Percentiles rank a stretch among this genome's conserved stretches.
phyloP scores from a whole-genome alignment of 106 monocot species.

The Platanthera zijinensis region DNA sequence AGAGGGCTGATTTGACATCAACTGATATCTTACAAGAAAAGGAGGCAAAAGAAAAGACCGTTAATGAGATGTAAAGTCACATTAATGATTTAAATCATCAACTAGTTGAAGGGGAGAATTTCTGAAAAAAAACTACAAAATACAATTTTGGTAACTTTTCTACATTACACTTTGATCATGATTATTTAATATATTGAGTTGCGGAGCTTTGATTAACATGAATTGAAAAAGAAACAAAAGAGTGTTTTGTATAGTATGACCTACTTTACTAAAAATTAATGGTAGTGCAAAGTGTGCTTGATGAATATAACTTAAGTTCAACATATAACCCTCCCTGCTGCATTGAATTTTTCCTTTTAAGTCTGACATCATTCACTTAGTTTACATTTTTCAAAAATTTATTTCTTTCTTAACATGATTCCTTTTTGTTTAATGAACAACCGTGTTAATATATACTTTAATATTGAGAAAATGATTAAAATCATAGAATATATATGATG shows the following conservation, averaged over 20 bases:
- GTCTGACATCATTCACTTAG: too few species aligned
- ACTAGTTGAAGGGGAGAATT: conserved; percentile 58
- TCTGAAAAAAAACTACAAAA: conserved; percentile 87
- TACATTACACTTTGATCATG: not conserved
- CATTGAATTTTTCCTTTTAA: too few species aligned
- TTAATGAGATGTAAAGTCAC: conserved; percentile 40
- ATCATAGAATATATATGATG: too few species aligned
- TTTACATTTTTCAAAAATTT: too few species aligned
- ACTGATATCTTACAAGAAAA: conserved; percentile 42
- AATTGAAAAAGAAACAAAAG: conserved; percentile 92
- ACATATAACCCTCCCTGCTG: too few species aligned
- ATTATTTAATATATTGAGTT: not conserved
- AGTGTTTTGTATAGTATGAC: conserved; percentile 89
- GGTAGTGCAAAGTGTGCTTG: too few species aligned
- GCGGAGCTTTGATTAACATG: conserved; percentile 41
- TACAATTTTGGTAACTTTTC: conserved; percentile 67
- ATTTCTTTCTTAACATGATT: too few species aligned
- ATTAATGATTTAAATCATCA: conserved; percentile 52
- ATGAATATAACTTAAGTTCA: too few species aligned
- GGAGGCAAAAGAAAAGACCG: conserved; percentile 35
- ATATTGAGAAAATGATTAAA: too few species aligned
- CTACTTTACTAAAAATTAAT: conserved; percentile 35
- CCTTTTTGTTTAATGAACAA: too few species aligned
- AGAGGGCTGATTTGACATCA: conserved; percentile 56
- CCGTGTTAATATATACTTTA: too few species aligned